These are phyloP conservation scores for Aaosphaeria pasadenensis DNA, from an alignment of 2,329 filamentous ascomycete species.

Conservation along the genomic window DNA sequence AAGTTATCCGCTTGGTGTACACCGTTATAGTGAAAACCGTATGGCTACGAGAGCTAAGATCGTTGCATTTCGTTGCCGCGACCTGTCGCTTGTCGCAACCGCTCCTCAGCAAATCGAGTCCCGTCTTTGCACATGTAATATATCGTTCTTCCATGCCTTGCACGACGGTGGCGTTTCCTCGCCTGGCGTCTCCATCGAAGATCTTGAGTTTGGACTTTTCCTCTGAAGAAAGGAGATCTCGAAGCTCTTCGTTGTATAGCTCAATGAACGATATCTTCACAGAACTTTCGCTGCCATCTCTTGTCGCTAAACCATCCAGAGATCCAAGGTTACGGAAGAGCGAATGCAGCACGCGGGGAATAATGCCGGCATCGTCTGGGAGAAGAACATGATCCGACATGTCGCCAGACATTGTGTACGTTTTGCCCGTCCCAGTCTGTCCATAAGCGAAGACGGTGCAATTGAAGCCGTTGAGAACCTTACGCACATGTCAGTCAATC, in stretches of 20 bases:
- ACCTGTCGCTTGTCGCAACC: conserved; percentile 94
- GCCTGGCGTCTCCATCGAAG: conserved; percentile 85
- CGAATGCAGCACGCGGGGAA: conserved; percentile 82
- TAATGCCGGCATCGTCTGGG: conserved; percentile 90
- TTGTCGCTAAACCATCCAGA: no score
- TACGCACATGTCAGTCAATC: not conserved
- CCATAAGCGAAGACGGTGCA: conserved; percentile 99
- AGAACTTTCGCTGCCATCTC: conserved; percentile 70
- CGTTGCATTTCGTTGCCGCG: conserved; percentile 98
- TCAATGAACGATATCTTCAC: conserved; percentile 99
- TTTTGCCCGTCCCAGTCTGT: conserved; percentile 97
- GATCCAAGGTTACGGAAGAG: conserved; percentile 82
- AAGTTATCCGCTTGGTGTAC: conserved; percentile 76
- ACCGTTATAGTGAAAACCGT: conserved; percentile 97
- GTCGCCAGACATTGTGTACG: conserved; percentile 98
- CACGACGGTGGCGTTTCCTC: conserved; percentile 80
- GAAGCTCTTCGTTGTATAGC: conserved; percentile 94
- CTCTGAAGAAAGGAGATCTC: conserved; percentile 80
- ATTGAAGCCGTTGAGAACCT: conserved; percentile 94
- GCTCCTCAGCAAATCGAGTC: conserved; percentile 82
- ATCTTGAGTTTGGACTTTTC: conserved; percentile 89
- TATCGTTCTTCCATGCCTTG: conserved; percentile 98
- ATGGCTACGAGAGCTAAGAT: conserved; percentile 93
- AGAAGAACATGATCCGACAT: conserved; percentile 88
- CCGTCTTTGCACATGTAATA: conserved; percentile 79